Evolutionary conservation across 352 stramenopile species (phyloP).

Genomic region (Phytophthora sp.): DNA sequence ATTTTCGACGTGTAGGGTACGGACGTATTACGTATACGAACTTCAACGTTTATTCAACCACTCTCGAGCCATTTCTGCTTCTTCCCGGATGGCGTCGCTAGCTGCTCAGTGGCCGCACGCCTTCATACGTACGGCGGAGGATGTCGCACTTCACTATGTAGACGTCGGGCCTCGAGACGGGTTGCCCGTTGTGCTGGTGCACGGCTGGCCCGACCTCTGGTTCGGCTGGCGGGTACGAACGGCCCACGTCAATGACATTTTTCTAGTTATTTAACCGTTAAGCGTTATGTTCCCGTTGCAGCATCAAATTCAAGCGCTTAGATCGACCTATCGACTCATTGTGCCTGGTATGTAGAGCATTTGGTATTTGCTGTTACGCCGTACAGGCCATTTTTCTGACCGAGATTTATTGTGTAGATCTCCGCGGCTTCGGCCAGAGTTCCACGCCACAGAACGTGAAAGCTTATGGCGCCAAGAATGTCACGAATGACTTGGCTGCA

Average conservation of each 20-base stretch:
- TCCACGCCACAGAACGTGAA: conserved; percentile 54
- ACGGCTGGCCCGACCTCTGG: conserved; percentile 78
- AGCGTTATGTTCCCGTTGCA: conserved; percentile 21
- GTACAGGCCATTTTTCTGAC: background rate
- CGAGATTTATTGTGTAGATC: conserved; percentile 32
- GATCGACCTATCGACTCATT: conserved; percentile 57
- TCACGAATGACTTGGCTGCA: conserved; percentile 54
- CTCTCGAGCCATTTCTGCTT: conserved; percentile 1
- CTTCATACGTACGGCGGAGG: conserved; percentile 35
- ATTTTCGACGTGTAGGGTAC: background rate
- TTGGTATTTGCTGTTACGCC: too few species aligned
- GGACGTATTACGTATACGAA: conserved; percentile 9
- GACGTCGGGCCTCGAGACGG: conserved; percentile 55
- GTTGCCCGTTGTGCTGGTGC: conserved; percentile 66
- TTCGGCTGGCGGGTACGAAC: conserved; percentile 57
- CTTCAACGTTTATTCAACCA: conserved; percentile 16
- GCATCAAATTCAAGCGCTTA: conserved; percentile 65
- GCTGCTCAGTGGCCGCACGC: conserved; percentile 40
- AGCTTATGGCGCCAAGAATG: conserved; percentile 65
- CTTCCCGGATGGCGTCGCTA: conserved; percentile 22
- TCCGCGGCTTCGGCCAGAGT: conserved; percentile 68
- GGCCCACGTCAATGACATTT: background rate
- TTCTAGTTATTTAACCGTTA: background rate
- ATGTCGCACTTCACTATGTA: conserved; percentile 59
- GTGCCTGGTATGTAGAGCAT: conserved; percentile 38